Evolutionary conservation across 2,329 filamentous ascomycete genomes (phyloP), one percentile per base, ranked within the genome.

Genomic region (Fusarium duplospermum): DNA sequence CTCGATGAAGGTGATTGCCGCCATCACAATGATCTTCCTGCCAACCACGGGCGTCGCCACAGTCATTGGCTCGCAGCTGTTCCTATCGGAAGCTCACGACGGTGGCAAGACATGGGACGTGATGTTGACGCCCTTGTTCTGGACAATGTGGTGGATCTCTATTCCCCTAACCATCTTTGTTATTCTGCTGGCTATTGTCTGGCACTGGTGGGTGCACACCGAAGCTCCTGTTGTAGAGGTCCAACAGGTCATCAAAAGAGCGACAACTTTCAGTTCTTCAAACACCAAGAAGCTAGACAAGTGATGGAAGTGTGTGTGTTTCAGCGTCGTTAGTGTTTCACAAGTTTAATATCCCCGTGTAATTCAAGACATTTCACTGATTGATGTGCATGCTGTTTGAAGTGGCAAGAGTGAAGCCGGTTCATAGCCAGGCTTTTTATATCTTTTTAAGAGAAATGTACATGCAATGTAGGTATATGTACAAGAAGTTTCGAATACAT

Each of bases 1-100:
- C n/a, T 80, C 79, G 14, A 83, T 83, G 80, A 82, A 81, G 59
- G 78, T 82, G 7, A 82, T 84, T 33, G 80, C 83, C 4, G 76
- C 77, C 38, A 80, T 84, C 22, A 84, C 82, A 7, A 78, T 84
- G 65, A 62, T 84, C 7, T 84, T 84, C 67, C 57, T 84, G 0
- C 83, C 83, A 1, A 83, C 81, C 0, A 82, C 80, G 3, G 79
- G 77, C 0, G 81, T 84, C 9, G 81, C 83, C 10, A 77, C 79
- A 0, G 74, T 84, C 7, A 56, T 76, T 8, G 79, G 79, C 9
- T 81, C 79, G 9, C 79, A 79, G 57, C 38, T 81, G 6, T 75
- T 81, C 7, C 61, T 77, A 1, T 71, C 79, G 1, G 66, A 79
- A 22, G 50, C 73, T 7, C 67, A 57, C 1, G 66, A 68, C 4